Conservation (phyloP, 23 red algal genomes). For the Gracilaria domingensis region DNA sequence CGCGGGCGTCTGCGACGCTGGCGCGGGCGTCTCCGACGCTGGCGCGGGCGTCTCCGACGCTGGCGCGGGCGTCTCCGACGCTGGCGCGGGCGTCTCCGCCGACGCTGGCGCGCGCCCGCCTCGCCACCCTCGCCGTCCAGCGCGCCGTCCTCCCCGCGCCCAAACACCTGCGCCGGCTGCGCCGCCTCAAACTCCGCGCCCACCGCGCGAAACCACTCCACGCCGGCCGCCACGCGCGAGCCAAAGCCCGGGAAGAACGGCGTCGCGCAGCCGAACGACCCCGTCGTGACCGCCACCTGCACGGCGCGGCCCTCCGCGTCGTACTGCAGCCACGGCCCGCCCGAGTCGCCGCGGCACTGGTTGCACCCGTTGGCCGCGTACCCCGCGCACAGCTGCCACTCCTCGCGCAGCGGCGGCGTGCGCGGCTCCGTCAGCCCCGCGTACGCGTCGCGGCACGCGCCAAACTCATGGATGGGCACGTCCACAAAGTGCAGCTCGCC, state of each 20-base stretch:
- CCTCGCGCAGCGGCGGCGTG: not conserved
- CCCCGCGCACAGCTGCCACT: constrained; percentile 62
- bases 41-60: too few species aligned
- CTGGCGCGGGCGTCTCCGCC: not conserved
- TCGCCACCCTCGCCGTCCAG: not conserved
- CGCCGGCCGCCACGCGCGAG: constrained; percentile 5
- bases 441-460: constrained; percentile 21
- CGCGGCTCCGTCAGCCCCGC: not conserved
- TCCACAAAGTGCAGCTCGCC: constrained; percentile 26
- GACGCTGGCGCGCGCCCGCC: not conserved
- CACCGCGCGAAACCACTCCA: not conserved
- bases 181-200: not conserved
- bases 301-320: constrained; percentile 24
- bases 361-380: constrained; percentile 54
- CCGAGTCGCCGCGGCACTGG: constrained; percentile 63
- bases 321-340: constrained; percentile 62
- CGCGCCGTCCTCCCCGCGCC: not conserved
- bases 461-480: constrained; percentile 18
- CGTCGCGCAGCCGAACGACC: constrained; percentile 46
- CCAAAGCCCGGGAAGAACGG: constrained; percentile 46
- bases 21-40: too few species aligned
- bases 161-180: not conserved
- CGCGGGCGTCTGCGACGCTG: too few species aligned
- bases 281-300: constrained; percentile 47
- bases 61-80: too few species aligned